phyloP scores from a whole-genome alignment of 148 eudicot species.

The Tetragonia tetragonoides region DNA sequence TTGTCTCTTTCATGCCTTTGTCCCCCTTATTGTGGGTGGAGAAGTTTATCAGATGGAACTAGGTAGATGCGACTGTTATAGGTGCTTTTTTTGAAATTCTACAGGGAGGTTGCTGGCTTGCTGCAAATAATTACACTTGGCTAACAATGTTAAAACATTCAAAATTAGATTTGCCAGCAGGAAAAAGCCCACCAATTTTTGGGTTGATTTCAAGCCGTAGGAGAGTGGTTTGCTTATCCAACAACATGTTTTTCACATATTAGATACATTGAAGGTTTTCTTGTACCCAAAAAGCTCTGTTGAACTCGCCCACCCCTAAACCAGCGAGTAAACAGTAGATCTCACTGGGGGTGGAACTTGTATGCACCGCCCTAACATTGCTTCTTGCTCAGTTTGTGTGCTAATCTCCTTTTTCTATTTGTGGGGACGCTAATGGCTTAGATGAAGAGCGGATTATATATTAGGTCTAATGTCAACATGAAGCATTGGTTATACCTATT shows the following conservation, averaged over 20 bases:
- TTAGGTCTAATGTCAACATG: not conserved
- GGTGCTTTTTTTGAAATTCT: not conserved
- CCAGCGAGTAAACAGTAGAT: too few species aligned
- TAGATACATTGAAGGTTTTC: not conserved
- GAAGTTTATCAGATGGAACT: not conserved
- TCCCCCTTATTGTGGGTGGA: not conserved
- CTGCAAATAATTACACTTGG: not conserved
- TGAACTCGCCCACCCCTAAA: too few species aligned
- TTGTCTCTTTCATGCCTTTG: not conserved
- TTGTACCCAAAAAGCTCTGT: not conserved
- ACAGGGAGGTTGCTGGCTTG: not conserved
- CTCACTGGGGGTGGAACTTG: not conserved
- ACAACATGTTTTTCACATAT: not conserved
- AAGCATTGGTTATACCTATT: not conserved
- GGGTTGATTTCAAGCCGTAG: not conserved
- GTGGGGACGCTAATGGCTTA: not conserved
- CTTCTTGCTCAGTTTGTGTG: not conserved
- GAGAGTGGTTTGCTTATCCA: not conserved
- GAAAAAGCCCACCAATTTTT: not conserved
- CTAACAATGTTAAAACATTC: not conserved
- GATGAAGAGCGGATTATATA: not conserved
- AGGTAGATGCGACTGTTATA: not conserved
- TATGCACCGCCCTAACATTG: not conserved
- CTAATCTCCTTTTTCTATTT: not conserved
- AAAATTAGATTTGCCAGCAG: not conserved